These are phyloP conservation scores for Russula olivacea DNA, from an alignment of 768 basidiomycete species.

Conservation along the genomic window DNA sequence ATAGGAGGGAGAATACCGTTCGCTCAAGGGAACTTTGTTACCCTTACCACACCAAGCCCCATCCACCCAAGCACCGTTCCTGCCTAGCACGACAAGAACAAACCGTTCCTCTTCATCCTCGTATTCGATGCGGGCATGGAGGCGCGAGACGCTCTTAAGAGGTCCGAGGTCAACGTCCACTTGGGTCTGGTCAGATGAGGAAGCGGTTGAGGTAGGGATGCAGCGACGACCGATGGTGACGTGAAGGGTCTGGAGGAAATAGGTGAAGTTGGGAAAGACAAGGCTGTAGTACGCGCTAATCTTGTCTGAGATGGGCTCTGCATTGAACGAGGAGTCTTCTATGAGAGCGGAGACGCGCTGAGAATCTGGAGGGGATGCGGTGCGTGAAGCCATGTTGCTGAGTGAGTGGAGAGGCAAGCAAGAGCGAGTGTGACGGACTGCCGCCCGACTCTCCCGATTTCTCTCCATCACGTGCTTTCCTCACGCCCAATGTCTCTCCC, in stretches of 20 bases:
- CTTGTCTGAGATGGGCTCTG: slow-evolving; percentile 51
- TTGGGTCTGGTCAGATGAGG: slow-evolving; percentile 50
- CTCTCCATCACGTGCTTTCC: slow-evolving; percentile 10
- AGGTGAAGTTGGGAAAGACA: slow-evolving; percentile 90
- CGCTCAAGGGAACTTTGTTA: slow-evolving; percentile 75
- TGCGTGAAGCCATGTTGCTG: slow-evolving; percentile 25
- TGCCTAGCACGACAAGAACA: slow-evolving; percentile 84
- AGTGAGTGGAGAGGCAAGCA: not conserved
- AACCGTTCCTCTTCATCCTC: slow-evolving; percentile 87
- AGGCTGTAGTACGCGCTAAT: slow-evolving; percentile 92
- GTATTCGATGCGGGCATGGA: slow-evolving; percentile 94
- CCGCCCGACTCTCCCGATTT: not conserved
- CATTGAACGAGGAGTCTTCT: slow-evolving; percentile 23
- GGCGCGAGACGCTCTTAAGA: slow-evolving; percentile 93
- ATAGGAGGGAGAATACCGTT: slow-evolving; percentile 50
- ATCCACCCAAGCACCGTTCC: slow-evolving; percentile 98
- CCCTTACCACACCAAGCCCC: slow-evolving; percentile 93
- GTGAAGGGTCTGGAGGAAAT: slow-evolving; percentile 92
- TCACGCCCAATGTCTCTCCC: slow-evolving; percentile 24
- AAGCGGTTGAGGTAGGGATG: slow-evolving; percentile 52
- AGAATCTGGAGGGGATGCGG: slow-evolving; percentile 30
- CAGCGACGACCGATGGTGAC: slow-evolving; percentile 93
- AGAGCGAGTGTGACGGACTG: slow-evolving; percentile 4
- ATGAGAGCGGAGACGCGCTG: slow-evolving; percentile 30
- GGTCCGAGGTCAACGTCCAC: slow-evolving; percentile 92